Percentiles rank a stretch among this genome's conserved stretches.
These are phyloP conservation scores for Draba incana DNA, from an alignment of 345 rosid genomes.

Conservation along the genomic window DNA sequence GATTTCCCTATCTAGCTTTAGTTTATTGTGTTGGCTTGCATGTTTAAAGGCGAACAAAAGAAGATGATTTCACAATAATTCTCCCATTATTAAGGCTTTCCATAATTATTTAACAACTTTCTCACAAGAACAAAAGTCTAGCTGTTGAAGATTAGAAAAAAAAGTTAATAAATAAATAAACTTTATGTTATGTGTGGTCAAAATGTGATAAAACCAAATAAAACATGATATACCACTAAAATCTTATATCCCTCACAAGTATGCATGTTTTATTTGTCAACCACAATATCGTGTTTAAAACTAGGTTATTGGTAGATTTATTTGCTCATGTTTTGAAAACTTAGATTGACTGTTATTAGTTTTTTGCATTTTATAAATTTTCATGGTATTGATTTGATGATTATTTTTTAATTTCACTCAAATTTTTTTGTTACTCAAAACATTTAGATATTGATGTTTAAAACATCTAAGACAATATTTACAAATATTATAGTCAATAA, in stretches of 20 bases:
- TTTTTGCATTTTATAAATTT: not conserved
- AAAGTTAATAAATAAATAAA: not conserved
- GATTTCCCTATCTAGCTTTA: conserved; percentile 16
- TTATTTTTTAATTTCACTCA: not conserved
- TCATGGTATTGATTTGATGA: not conserved
- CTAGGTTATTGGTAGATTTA: not conserved
- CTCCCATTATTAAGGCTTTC: conserved; percentile 31
- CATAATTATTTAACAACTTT: conserved; percentile 17
- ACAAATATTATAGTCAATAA: too few relatives aligned
- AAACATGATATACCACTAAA: not conserved
- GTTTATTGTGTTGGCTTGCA: conserved; percentile 32
- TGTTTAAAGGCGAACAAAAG: conserved; percentile 41
- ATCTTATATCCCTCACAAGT: not conserved
- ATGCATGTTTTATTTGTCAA: not conserved
- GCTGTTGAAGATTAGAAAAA: not conserved
- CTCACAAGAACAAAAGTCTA: not conserved
- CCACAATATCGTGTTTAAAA: not conserved
- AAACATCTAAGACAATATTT: too few relatives aligned
- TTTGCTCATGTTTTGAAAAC: not conserved
- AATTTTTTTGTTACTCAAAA: not conserved
- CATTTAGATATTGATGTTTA: too few relatives aligned
- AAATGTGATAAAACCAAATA: not conserved
- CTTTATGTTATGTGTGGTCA: not conserved
- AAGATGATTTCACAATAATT: conserved; percentile 31
- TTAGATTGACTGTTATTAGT: not conserved